These are phyloP conservation scores for Mucor mucedo DNA, from an alignment of 371 early-diverging fungal genomes.

Conservation along the genomic window DNA sequence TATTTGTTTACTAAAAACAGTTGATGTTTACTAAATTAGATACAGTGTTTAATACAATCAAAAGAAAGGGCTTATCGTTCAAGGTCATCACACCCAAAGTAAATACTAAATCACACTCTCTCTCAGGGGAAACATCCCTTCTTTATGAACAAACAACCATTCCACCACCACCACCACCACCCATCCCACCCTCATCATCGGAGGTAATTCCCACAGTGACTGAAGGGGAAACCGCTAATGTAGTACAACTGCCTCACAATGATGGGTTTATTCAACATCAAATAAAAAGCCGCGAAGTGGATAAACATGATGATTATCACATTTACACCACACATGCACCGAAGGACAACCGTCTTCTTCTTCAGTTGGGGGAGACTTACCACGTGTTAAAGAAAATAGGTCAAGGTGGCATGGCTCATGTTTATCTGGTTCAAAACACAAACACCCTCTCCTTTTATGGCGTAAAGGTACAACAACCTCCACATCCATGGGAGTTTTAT, in stretches of 20 bases:
- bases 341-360: background rate
- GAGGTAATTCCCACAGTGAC: background rate
- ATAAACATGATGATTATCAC: conserved; percentile 4
- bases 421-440: conserved; percentile 32
- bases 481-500: conserved; percentile 54
- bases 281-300: background rate
- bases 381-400: conserved; percentile 34
- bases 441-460: conserved; percentile 14
- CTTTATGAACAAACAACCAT: background rate
- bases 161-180: background rate
- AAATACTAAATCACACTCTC: background rate
- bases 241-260: conserved; percentile 19
- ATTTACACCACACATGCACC: background rate
- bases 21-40: too few species aligned
- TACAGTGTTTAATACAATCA: too few species aligned
- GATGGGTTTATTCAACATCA: conserved; percentile 16
- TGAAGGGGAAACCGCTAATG: background rate
- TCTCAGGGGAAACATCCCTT: too few species aligned
- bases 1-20: too few species aligned
- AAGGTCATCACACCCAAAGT: background rate
- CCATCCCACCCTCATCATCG: background rate
- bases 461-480: conserved; percentile 43
- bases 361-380: conserved; percentile 16
- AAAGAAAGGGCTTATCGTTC: too few species aligned
- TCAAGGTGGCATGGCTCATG: conserved; percentile 48